Evolutionary conservation across 306 rosid species (phyloP).

Genomic region (Castanea sativa): DNA sequence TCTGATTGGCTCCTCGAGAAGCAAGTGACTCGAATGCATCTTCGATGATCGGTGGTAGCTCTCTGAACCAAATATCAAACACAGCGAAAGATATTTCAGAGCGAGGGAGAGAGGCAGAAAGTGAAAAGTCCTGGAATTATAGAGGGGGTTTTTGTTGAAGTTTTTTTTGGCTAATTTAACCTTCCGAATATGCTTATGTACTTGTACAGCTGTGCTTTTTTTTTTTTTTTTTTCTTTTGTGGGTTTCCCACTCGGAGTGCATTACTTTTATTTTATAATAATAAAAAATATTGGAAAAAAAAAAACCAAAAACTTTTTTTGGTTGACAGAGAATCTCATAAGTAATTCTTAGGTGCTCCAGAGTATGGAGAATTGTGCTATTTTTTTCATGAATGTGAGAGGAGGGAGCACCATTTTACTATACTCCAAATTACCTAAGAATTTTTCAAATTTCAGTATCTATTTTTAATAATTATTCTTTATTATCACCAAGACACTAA

Average conservation of each 20-base stretch:
- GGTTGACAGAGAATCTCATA: too few relatives aligned
- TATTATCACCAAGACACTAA: too few relatives aligned
- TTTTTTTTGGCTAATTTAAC: not conserved
- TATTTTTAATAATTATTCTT: too few relatives aligned
- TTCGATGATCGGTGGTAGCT: conserved; percentile 28
- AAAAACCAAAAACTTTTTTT: too few relatives aligned
- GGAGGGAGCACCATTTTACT: too few relatives aligned
- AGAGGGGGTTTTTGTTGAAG: not conserved
- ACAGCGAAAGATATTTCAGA: conserved; percentile 3
- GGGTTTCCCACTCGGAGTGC: not conserved
- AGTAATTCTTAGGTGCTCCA: too few relatives aligned
- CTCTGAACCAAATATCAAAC: not conserved
- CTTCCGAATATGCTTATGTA: not conserved
- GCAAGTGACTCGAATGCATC: conserved; percentile 93
- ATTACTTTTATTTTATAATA: too few relatives aligned
- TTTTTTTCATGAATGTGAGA: too few relatives aligned
- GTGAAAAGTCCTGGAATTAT: not conserved
- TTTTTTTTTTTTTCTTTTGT: not conserved
- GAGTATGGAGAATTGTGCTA: too few relatives aligned
- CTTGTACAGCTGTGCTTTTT: not conserved
- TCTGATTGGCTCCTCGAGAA: conserved; percentile 92
- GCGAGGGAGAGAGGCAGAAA: not conserved
- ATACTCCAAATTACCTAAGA: too few relatives aligned
- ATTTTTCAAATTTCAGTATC: too few relatives aligned
- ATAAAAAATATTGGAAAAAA: too few relatives aligned